Evolutionary conservation across 1,139 yeast genomes (phyloP), one percentile per base, ranked within the genome.

Genomic region (Sugiyamaella paludigena): DNA sequence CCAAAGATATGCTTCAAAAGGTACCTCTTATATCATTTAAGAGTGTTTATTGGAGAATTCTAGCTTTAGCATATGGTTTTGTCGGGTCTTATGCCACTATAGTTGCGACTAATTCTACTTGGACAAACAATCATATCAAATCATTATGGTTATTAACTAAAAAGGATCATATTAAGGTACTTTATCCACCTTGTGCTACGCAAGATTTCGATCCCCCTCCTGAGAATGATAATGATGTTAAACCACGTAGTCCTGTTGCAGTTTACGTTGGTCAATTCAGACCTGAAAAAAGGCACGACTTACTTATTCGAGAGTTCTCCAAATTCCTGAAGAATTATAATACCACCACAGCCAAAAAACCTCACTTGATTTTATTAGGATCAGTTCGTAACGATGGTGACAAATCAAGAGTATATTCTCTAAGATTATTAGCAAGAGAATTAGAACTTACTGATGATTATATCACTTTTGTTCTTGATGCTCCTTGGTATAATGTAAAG

Each of bases 191-290:
- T 0, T 85, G 95, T 62, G 86, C 89, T 4, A 81, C 87, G 5
- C 87, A 81, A 57, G 73, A 72, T 44, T 67, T 77, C 13, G 66
- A 72, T 36, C 57, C 56, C 13, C 58, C 62, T 9, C 55, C 54
- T 11, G 56, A 50, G 11, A 32, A 44, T 15, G 45, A 45, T 36
- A 19, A 19, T 19, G 24, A 19, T 19, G 24, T 19, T 19, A 49
- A 41, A 27, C 50, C 53, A 1, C 74, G 95, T 53, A 69, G 75
- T 47, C 80, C 84, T 47, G 75, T 75, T 32, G 73, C 89, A 51
- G 75, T 92, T 7, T 88, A 84, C 52, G 71, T 94, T 45, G 98
- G 98, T 0, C 99, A 94, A 68, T 94, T 87, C 69, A 80, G 99
- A 51, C 94, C 96, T 0, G 99, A 94, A 65, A 94, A 94, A 68